Conservation (phyloP, 257 asterid species). For the Plantago elongata region DNA sequence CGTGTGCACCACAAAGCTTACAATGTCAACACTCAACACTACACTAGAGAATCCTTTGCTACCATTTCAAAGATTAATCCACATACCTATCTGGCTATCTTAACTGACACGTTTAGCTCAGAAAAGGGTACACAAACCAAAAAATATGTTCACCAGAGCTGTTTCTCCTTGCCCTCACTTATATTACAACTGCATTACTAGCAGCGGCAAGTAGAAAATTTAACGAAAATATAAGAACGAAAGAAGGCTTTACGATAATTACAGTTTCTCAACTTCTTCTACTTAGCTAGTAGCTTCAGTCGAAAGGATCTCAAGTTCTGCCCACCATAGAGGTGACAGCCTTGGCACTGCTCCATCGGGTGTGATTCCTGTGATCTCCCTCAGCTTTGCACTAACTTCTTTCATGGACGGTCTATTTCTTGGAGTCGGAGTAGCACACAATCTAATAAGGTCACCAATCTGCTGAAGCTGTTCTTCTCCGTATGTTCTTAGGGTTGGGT, state of each 20-base stretch:
- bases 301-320: slow-evolving; percentile 82
- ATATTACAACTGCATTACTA: slow-evolving; percentile 20
- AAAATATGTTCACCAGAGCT: too few relatives aligned
- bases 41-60: too few relatives aligned
- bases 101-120: too few relatives aligned
- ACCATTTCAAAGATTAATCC: too few relatives aligned
- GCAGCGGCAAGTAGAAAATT: slow-evolving; percentile 16
- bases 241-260: slow-evolving; percentile 15
- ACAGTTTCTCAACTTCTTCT: slow-evolving; percentile 19
- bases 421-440: slow-evolving; percentile 48
- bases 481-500: slow-evolving; percentile 56
- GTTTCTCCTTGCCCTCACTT: neutral
- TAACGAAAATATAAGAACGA: slow-evolving; percentile 4
- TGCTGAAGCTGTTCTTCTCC: slow-evolving; percentile 50
- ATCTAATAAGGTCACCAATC: slow-evolving; percentile 51
- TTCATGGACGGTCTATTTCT: slow-evolving; percentile 46
- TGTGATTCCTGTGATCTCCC: slow-evolving; percentile 64
- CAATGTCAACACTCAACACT: too few relatives aligned
- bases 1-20: too few relatives aligned
- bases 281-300: slow-evolving; percentile 38
- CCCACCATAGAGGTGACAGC: slow-evolving; percentile 95
- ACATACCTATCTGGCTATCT: too few relatives aligned
- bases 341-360: slow-evolving; percentile 87
- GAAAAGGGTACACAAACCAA: too few relatives aligned
- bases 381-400: slow-evolving; percentile 50